These are phyloP conservation scores for Aureobasidium uvarum DNA, from an alignment of 2,329 filamentous ascomycete species.

Conservation along the genomic window DNA sequence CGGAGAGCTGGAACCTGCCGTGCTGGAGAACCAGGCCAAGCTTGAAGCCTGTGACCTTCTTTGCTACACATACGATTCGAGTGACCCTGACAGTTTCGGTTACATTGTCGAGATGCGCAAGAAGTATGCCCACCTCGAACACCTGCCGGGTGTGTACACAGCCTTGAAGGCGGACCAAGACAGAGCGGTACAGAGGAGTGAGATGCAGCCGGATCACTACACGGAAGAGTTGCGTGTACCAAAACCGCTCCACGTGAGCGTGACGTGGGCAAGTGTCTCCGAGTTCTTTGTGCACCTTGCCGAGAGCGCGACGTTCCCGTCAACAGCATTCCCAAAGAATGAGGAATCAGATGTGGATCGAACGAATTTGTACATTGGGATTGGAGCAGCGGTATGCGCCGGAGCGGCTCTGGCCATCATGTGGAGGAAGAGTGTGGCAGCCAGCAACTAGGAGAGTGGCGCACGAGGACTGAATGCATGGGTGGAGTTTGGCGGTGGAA, in stretches of 20 bases:
- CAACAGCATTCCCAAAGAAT: slow-evolving; percentile 80
- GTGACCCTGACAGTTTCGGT: slow-evolving; percentile 91
- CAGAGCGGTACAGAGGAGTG: slow-evolving; percentile 91
- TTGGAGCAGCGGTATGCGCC: slow-evolving; percentile 66
- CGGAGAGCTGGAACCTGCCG: slow-evolving; percentile 90
- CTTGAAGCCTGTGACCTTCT: slow-evolving; percentile 90
- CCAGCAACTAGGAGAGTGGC: slow-evolving; percentile 4
- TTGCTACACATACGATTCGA: slow-evolving; percentile 95
- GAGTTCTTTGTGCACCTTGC: slow-evolving; percentile 91
- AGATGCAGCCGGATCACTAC: slow-evolving; percentile 89
- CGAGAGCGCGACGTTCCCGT: slow-evolving; percentile 87
- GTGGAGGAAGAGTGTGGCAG: slow-evolving; percentile 48
- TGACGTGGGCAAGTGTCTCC: slow-evolving; percentile 89
- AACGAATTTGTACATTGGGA: slow-evolving; percentile 79
- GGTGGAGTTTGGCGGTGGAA: slow-evolving; percentile 12
- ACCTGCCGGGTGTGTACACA: slow-evolving; percentile 87
- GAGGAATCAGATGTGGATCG: slow-evolving; percentile 83
- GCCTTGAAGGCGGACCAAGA: slow-evolving; percentile 94
- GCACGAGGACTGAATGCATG: slow-evolving; percentile 1
- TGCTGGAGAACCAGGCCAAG: slow-evolving; percentile 87
- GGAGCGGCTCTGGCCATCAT: slow-evolving; percentile 59
- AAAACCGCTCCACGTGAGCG: slow-evolving; percentile 88
- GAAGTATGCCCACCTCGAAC: slow-evolving; percentile 78
- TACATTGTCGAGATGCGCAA: slow-evolving; percentile 81
- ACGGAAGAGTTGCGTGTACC: slow-evolving; percentile 82